These are phyloP conservation scores for Shiraia bambusicola DNA, from an alignment of 2,329 filamentous ascomycete species.

Conservation along the genomic window DNA sequence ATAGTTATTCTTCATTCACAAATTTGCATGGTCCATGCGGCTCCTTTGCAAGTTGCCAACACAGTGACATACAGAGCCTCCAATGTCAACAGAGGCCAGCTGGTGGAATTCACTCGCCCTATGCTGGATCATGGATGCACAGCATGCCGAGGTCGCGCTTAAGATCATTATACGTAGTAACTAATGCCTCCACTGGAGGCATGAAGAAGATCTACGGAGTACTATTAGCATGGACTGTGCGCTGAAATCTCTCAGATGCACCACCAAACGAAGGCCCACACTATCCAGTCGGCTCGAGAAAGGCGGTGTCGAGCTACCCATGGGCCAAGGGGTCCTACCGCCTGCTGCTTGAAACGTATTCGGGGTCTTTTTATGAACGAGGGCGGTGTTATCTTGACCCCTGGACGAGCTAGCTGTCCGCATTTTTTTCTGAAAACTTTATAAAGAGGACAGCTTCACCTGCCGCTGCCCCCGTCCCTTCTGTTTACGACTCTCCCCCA, in stretches of 20 bases:
- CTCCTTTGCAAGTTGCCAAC: too few relatives aligned
- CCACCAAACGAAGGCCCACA: constrained; percentile 14
- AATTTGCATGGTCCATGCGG: too few relatives aligned
- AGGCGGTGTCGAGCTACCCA: constrained; percentile 23
- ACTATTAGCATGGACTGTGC: constrained; percentile 14
- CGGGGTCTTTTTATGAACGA: constrained; percentile 18
- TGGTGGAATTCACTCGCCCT: too few relatives aligned
- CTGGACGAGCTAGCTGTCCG: constrained; percentile 14
- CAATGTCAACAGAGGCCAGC: too few relatives aligned
- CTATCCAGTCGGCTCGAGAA: constrained; percentile 13
- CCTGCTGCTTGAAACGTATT: constrained; percentile 24
- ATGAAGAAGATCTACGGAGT: too few relatives aligned
- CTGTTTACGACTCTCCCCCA: constrained; percentile 8
- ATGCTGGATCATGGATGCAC: too few relatives aligned
- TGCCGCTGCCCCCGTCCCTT: constrained; percentile 3
- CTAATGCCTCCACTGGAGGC: too few relatives aligned
- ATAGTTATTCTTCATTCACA: too few relatives aligned
- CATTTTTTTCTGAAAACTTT: constrained; percentile 7
- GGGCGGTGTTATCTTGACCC: constrained; percentile 11
- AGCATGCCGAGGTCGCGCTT: too few relatives aligned
- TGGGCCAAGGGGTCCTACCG: constrained; percentile 3
- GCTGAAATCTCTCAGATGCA: constrained; percentile 22
- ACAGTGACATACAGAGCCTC: too few relatives aligned
- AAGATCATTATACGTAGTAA: too few relatives aligned
- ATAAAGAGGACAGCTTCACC: constrained; percentile 12